Evolutionary conservation across 2,329 filamentous ascomycete genomes (phyloP).

Genomic region (Pyricularia sp.): DNA sequence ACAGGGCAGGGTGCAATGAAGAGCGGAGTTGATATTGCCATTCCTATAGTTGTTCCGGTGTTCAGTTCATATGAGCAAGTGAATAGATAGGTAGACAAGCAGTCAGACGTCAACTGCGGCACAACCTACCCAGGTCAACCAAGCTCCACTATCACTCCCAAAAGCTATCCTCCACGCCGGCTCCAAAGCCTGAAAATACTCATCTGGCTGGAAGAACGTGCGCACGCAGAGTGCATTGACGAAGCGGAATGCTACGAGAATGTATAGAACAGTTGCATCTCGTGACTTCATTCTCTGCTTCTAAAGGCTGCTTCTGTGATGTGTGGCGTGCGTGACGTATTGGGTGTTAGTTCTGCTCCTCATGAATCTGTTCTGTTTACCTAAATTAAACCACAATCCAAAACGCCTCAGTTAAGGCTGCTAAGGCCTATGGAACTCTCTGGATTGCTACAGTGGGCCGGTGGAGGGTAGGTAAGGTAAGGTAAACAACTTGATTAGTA

Average conservation of each 20-base stretch:
- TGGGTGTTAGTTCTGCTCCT: not conserved
- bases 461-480: not conserved
- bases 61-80: not conserved
- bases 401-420: not conserved
- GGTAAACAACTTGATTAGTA: not conserved
- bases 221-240: constrained; percentile 68
- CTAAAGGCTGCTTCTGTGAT: not conserved
- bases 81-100: not conserved
- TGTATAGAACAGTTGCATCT: constrained; percentile 15
- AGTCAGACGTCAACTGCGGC: not conserved
- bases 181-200: constrained; percentile 93
- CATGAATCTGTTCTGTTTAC: not conserved
- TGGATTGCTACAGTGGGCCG: not conserved
- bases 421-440: not conserved
- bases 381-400: not conserved
- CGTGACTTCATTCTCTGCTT: not conserved
- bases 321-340: not conserved
- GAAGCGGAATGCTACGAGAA: constrained; percentile 60
- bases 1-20: constrained; percentile 82
- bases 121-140: constrained; percentile 82
- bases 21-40: constrained; percentile 84
- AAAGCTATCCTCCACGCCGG: constrained; percentile 88
- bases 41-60: constrained; percentile 50
- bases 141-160: constrained; percentile 67
- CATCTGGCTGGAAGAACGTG: constrained; percentile 97